A percentile compares a stretch with the other conserved stretches of the same genome.
These are phyloP conservation scores for Lactifluus hygrophoroides DNA, from an alignment of 768 basidiomycete genomes.

Conservation along the genomic window DNA sequence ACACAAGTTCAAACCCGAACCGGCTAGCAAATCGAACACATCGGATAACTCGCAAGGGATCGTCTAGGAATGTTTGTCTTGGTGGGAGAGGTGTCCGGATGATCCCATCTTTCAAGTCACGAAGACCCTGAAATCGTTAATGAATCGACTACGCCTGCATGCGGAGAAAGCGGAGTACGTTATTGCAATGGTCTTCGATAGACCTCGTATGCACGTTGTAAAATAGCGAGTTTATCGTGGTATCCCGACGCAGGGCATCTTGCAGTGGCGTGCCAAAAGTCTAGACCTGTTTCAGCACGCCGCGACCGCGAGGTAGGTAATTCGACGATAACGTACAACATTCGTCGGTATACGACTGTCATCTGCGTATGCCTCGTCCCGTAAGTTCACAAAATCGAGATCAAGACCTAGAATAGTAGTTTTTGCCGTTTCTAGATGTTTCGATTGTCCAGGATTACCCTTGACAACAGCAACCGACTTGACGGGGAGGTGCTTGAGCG, in stretches of 20 bases:
- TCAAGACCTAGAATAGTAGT: slow-evolving; percentile 73
- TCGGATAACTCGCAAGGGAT: slow-evolving; percentile 87
- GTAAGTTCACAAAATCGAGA: slow-evolving; percentile 88
- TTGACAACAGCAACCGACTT: slow-evolving; percentile 75
- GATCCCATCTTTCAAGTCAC: slow-evolving; percentile 69
- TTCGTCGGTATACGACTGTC: slow-evolving; percentile 83
- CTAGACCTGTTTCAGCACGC: slow-evolving; percentile 33
- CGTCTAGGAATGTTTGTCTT: slow-evolving; percentile 82
- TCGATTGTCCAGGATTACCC: slow-evolving; percentile 93
- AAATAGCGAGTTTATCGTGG: slow-evolving; percentile 93
- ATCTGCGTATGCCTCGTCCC: slow-evolving; percentile 85
- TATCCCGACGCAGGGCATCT: slow-evolving; percentile 85
- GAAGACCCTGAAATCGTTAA: slow-evolving; percentile 49
- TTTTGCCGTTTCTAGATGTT: slow-evolving; percentile 93
- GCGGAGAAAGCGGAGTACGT: slow-evolving; percentile 35
- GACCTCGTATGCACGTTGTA: slow-evolving; percentile 84
- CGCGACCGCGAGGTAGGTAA: background rate
- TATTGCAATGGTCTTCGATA: slow-evolving; percentile 83
- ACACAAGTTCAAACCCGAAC: slow-evolving; percentile 73
- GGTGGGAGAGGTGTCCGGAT: slow-evolving; percentile 89
- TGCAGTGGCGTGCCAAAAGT: slow-evolving; percentile 85
- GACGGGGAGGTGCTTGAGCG: slow-evolving; percentile 41
- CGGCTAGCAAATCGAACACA: slow-evolving; percentile 88
- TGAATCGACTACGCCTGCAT: background rate
- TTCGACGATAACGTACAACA: slow-evolving; percentile 45